Conservation (phyloP, 306 rosid genomes). For the Malus orientalis region DNA sequence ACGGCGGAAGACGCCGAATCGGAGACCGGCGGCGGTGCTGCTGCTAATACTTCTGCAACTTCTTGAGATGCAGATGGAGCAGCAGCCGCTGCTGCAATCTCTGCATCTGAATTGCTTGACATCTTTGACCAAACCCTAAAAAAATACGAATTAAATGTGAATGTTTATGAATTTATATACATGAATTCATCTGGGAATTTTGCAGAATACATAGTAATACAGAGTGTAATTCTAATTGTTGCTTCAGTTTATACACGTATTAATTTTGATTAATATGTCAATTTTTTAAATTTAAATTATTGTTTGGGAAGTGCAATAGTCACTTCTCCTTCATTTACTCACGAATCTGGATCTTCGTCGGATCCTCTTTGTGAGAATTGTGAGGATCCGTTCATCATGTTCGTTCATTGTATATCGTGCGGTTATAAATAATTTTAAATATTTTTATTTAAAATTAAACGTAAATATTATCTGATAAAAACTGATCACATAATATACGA, state of each 20-base stretch:
- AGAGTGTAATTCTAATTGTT: not conserved
- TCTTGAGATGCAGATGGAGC: not conserved
- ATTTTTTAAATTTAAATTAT: not conserved
- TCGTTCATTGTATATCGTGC: fast-evolving
- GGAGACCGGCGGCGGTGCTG: not conserved
- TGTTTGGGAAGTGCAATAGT: not conserved
- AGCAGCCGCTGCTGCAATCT: not conserved
- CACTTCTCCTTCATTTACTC: too few relatives aligned
- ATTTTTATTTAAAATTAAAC: too few relatives aligned
- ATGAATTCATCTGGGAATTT: not conserved
- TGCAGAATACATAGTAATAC: not conserved
- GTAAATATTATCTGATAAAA: too few relatives aligned
- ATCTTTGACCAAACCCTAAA: not conserved
- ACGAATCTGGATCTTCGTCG: fast-evolving
- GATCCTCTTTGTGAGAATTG: fast-evolving
- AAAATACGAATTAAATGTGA: not conserved
- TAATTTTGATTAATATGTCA: not conserved
- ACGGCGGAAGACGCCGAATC: not conserved
- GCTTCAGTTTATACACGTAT: not conserved
- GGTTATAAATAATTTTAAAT: too few relatives aligned
- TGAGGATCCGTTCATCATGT: fast-evolving
- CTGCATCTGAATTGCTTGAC: not conserved
- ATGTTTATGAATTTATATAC: not conserved
- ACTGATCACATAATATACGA: fast-evolving
- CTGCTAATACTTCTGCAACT: not conserved